phyloP scores from a whole-genome alignment of 2,329 filamentous ascomycete species.

The Tolypocladium tundrense region DNA sequence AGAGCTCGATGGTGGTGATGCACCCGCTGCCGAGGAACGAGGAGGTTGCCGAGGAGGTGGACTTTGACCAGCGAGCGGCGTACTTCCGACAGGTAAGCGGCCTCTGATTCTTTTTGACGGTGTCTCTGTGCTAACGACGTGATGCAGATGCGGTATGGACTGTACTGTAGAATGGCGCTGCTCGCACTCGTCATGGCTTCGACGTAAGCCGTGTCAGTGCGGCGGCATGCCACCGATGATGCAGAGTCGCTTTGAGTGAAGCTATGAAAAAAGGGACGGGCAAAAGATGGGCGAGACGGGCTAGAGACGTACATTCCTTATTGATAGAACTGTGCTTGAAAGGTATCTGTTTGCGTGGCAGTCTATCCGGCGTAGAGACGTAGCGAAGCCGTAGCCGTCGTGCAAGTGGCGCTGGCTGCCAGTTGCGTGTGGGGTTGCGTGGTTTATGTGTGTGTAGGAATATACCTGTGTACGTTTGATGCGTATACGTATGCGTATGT shows the following conservation, averaged over 20 bases:
- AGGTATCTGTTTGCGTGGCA: background rate
- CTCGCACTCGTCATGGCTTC: constrained; percentile 76
- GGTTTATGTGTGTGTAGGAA: constrained; percentile 7
- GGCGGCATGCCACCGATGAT: background rate
- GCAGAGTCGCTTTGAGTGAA: background rate
- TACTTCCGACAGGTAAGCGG: constrained; percentile 95
- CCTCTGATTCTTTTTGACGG: background rate
- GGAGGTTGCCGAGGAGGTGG: constrained; percentile 90
- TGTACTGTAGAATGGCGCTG: constrained; percentile 97
- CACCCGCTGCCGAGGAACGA: constrained; percentile 90
- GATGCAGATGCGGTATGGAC: constrained; percentile 83
- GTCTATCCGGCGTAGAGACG: background rate
- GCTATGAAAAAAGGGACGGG: background rate
- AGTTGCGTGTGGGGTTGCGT: constrained; percentile 8
- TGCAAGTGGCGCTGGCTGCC: background rate
- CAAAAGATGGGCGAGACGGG: background rate
- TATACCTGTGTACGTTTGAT: background rate
- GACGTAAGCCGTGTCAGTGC: constrained; percentile 7
- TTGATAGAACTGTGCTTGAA: constrained; percentile 1
- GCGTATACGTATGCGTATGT: background rate
- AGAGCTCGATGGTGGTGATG: constrained; percentile 88
- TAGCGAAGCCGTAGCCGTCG: background rate
- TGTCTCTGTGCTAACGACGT: constrained; percentile 28
- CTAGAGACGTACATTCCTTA: background rate
- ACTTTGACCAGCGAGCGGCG: constrained; percentile 91